Conservation (phyloP, 1,139 yeast genomes). For the Citeromyces hawaiiensis region DNA sequence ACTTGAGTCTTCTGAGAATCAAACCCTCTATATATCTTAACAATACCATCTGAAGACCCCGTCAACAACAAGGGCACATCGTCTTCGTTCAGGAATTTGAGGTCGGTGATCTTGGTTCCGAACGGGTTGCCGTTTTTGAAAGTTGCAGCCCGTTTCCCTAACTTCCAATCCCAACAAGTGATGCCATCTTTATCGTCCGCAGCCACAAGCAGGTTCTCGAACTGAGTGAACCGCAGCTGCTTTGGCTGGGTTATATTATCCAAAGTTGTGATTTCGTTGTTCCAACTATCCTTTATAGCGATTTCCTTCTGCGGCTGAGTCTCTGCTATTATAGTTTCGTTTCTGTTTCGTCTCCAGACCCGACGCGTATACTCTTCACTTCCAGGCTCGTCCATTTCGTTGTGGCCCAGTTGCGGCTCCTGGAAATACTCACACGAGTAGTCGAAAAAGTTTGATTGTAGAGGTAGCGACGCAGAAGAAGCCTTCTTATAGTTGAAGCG, state of each 20-base stretch:
- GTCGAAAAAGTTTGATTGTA: constrained; percentile 68
- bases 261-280: constrained; percentile 41
- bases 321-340: constrained; percentile 73
- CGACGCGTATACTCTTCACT: constrained; percentile 75
- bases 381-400: constrained; percentile 88
- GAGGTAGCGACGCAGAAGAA: constrained; percentile 35
- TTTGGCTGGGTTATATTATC: constrained; percentile 76
- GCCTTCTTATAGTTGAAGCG: constrained; percentile 30
- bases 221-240: constrained; percentile 71
- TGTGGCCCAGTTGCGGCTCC: constrained; percentile 87
- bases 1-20: constrained; percentile 45
- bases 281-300: constrained; percentile 84
- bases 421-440: constrained; percentile 89
- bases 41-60: constrained; percentile 90
- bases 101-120: constrained; percentile 80
- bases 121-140: constrained; percentile 79
- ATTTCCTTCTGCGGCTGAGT: constrained; percentile 84
- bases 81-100: constrained; percentile 82
- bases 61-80: constrained; percentile 74
- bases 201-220: constrained; percentile 72
- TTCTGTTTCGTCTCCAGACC: constrained; percentile 82
- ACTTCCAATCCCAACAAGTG: constrained; percentile 84
- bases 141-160: constrained; percentile 38
- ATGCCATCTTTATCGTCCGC: constrained; percentile 80
- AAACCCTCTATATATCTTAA: constrained; percentile 72